These are phyloP conservation scores for Cutaneotrichosporon spelunceum DNA, from an alignment of 1,284 basidiomycete species.

Conservation along the genomic window DNA sequence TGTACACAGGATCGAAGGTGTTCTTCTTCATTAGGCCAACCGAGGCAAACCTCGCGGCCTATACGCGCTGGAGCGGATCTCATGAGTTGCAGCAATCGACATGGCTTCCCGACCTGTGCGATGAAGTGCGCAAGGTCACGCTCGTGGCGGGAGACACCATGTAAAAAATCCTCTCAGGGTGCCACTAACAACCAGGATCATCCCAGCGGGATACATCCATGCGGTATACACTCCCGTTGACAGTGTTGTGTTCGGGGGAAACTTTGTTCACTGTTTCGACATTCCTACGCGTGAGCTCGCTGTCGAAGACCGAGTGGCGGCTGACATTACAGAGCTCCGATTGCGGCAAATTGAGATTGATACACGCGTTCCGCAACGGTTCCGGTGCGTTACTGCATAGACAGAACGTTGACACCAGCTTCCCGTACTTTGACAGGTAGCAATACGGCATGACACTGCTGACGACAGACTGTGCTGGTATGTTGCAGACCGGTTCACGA, in stretches of 20 bases:
- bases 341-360: constrained; percentile 86
- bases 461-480: constrained; percentile 77
- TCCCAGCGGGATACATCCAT: constrained; percentile 96
- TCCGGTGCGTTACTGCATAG: constrained; percentile 82
- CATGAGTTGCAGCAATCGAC: constrained; percentile 73
- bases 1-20: constrained; percentile 75
- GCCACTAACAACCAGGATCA: constrained; percentile 58
- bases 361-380: constrained; percentile 91
- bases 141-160: constrained; percentile 84
- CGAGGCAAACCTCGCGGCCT: constrained; percentile 75
- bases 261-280: constrained; percentile 78
- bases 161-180: constrained; percentile 46
- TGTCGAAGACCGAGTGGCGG: background rate
- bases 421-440: constrained; percentile 78
- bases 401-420: constrained; percentile 59
- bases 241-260: constrained; percentile 93
- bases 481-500: constrained; percentile 71
- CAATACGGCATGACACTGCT: constrained; percentile 26
- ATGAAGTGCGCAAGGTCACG: constrained; percentile 81
- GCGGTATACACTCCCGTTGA: constrained; percentile 90
- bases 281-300: constrained; percentile 13
- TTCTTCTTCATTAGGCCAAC: constrained; percentile 96
- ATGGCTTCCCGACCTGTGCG: constrained; percentile 79
- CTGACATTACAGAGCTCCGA: constrained; percentile 62
- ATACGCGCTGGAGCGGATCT: constrained; percentile 65